phyloP scores from a whole-genome alignment of 2,329 filamentous ascomycete genomes.

The Aureobasidium sp. region DNA sequence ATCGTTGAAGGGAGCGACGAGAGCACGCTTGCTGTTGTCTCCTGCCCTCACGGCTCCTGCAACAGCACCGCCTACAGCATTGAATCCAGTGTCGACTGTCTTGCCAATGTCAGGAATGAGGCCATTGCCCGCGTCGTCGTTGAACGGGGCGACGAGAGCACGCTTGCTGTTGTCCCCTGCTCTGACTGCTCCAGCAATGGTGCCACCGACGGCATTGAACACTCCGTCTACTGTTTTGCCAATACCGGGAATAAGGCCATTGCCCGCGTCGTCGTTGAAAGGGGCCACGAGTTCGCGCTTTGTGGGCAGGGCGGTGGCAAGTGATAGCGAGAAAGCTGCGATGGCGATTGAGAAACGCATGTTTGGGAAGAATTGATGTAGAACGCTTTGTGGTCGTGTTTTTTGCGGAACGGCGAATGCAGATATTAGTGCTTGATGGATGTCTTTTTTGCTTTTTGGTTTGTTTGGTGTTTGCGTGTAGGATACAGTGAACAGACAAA shows the following conservation, averaged over 20 bases:
- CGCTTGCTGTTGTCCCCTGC: not conserved
- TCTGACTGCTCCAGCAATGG: not conserved
- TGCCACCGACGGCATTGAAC: not conserved
- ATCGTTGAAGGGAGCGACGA: not conserved
- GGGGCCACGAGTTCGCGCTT: not conserved
- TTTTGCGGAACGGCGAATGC: too few species aligned
- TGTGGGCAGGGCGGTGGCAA: not conserved
- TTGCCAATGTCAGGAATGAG: not conserved
- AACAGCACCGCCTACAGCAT: not conserved
- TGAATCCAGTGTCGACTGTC: not conserved
- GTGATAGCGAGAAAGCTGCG: not conserved
- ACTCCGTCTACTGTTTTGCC: not conserved
- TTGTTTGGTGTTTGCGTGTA: not conserved
- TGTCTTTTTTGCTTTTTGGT: not conserved
- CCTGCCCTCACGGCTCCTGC: not conserved
- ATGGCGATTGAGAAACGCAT: conserved; percentile 1
- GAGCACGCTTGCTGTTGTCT: not conserved
- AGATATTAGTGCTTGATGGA: not conserved
- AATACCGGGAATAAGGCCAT: not conserved
- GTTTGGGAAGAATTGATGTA: not conserved
- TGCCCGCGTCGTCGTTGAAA: not conserved
- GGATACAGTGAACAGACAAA: not conserved
- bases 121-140: not conserved
- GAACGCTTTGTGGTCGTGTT: not conserved
- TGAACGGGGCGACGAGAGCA: not conserved